Evolutionary conservation across 164 flowering plant species (phyloP).

Genomic region (Hamamelis virginiana): DNA sequence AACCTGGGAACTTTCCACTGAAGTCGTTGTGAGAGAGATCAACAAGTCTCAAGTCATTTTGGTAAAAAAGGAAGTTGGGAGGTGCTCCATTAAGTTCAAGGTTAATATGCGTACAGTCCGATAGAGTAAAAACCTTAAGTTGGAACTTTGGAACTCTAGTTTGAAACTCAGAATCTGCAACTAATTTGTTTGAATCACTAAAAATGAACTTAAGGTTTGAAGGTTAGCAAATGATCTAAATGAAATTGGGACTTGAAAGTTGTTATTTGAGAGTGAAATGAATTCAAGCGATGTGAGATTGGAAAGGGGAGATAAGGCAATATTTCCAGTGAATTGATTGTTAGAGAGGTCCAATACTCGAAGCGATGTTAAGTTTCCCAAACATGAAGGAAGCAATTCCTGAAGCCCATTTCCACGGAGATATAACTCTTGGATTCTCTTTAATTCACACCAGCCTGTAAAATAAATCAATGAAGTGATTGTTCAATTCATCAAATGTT

Average conservation of each 20-base stretch:
- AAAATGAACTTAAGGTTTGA: conserved; percentile 4
- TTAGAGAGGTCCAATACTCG: conserved; percentile 15
- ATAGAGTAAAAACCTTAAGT: neutral
- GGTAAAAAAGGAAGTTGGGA: conserved; percentile 17
- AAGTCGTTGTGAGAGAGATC: conserved; percentile 2
- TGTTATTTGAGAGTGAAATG: conserved; percentile 19
- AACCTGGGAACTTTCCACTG: conserved; percentile 12
- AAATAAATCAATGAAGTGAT: neutral
- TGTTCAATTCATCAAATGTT: no score
- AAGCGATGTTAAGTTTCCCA: conserved; percentile 19
- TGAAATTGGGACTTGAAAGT: conserved; percentile 12
- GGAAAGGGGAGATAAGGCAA: conserved; percentile 2
- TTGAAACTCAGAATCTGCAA: no score
- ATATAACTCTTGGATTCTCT: conserved; percentile 18
- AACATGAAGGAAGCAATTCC: conserved; percentile 17
- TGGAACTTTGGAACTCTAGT: conserved; percentile 9
- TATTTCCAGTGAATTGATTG: conserved; percentile 15
- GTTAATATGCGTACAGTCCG: neutral
- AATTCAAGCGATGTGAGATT: conserved; percentile 9
- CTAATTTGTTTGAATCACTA: no score
- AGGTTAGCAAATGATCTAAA: conserved; percentile 9
- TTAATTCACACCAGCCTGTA: conserved; percentile 15
- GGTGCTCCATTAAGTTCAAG: neutral
- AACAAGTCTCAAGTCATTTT: conserved; percentile 8
- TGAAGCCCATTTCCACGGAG: neutral